Percentiles rank a stretch among this genome's conserved stretches.
phyloP scores from a whole-genome alignment of 495 filamentous ascomycete species.

The Aspergillus wentii region DNA sequence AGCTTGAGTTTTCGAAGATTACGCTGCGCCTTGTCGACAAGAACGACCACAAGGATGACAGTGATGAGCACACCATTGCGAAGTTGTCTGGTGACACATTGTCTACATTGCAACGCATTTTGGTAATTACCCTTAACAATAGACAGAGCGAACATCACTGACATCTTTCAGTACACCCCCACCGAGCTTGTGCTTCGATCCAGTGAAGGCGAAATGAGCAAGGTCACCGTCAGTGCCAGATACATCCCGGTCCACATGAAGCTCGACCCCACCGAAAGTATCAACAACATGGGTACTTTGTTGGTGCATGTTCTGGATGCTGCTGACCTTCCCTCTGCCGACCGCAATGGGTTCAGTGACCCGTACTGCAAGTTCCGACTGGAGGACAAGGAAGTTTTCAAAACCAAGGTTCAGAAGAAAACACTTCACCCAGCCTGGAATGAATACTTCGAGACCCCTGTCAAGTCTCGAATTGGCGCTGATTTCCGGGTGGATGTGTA shows the following conservation, averaged over 20 bases:
- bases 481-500: constrained; percentile 79
- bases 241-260: constrained; percentile 92
- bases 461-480: constrained; percentile 80
- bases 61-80: constrained; percentile 67
- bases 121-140: too few relatives aligned
- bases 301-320: constrained; percentile 89
- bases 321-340: constrained; percentile 79
- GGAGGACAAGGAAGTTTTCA: constrained; percentile 80
- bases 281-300: constrained; percentile 96
- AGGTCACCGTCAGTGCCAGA: constrained; percentile 83
- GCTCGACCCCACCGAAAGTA: constrained; percentile 89
- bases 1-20: constrained; percentile 90
- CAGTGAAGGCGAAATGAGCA: constrained; percentile 69
- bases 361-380: constrained; percentile 94
- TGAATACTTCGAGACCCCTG: constrained; percentile 80
- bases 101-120: constrained; percentile 76
- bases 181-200: constrained; percentile 74
- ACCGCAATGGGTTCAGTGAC: constrained; percentile 94
- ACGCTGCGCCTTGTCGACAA: constrained; percentile 79
- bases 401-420: constrained; percentile 94
- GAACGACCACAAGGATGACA: constrained; percentile 66
- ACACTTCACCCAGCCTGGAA: constrained; percentile 94
- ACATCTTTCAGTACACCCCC: constrained; percentile 66
- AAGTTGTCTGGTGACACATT: constrained; percentile 82
- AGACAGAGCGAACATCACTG: too few relatives aligned